A percentile compares a stretch with the other conserved stretches of the same genome.
phyloP scores from a whole-genome alignment of 73 alveolate species.

The Effrenium voratum region DNA sequence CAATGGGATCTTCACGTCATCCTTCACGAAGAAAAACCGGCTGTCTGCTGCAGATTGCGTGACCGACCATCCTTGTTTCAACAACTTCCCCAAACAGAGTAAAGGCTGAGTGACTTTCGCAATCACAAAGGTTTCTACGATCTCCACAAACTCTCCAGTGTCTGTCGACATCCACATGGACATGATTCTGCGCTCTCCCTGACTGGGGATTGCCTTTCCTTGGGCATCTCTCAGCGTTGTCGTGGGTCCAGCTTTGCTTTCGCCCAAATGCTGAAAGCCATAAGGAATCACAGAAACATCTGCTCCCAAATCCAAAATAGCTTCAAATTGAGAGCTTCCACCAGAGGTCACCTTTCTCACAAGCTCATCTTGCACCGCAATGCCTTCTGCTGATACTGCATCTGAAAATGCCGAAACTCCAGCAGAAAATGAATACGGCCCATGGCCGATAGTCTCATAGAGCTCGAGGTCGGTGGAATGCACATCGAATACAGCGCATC shows the following conservation, averaged over 20 bases:
- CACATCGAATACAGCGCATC: no score
- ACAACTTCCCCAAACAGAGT: not conserved
- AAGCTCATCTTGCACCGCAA: no score
- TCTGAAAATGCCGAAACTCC: no score
- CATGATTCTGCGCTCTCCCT: not conserved
- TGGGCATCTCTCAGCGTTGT: not conserved
- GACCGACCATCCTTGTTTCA: not conserved
- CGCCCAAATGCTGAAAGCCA: not conserved
- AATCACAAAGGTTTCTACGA: not conserved
- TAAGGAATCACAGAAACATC: slow-evolving; percentile 13
- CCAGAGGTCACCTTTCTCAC: no score
- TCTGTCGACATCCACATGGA: not conserved
- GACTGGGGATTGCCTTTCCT: not conserved
- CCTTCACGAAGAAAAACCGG: not conserved
- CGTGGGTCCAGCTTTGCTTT: not conserved
- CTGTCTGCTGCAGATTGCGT: not conserved
- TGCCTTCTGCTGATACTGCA: no score
- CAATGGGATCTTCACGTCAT: not conserved
- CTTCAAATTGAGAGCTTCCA: no score
- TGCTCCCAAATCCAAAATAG: not conserved
- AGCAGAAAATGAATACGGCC: no score
- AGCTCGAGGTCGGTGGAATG: no score
- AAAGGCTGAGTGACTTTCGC: not conserved
- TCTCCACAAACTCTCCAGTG: not conserved
- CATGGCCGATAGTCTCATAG: no score